A percentile compares a stretch with the other conserved stretches of the same genome.
Conservation (phyloP, 2,329 filamentous ascomycete species). For the Salinomyces thailandicus region DNA sequence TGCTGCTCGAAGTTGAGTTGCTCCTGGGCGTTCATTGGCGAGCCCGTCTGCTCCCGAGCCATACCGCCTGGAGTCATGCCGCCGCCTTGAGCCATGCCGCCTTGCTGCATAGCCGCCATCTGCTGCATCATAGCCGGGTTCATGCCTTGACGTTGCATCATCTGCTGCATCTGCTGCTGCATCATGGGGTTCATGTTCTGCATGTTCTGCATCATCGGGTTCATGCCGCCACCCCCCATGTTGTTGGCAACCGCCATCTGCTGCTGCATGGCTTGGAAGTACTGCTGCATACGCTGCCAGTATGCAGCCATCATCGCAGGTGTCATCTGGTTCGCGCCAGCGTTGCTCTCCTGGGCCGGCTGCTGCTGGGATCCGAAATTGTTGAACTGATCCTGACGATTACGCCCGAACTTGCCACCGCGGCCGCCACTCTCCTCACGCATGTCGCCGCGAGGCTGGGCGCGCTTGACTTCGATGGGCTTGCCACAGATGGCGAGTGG, state of each 20-base stretch:
- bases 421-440: constrained; percentile 66
- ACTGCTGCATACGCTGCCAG: constrained; percentile 97
- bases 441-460: constrained; percentile 88
- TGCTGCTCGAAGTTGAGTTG: constrained; percentile 68
- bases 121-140: constrained; percentile 45
- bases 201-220: constrained; percentile 16
- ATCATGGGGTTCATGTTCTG: constrained; percentile 51
- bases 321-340: constrained; percentile 58
- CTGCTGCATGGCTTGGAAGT: constrained; percentile 58
- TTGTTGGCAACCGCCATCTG: constrained; percentile 31
- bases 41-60: constrained; percentile 5
- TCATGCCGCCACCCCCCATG: constrained; percentile 25
- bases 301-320: constrained; percentile 98
- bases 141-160: constrained; percentile 37
- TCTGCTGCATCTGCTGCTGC: constrained; percentile 31
- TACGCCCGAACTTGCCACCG: constrained; percentile 30
- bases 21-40: constrained; percentile 46
- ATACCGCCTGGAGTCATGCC: too few relatives aligned
- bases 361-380: constrained; percentile 15
- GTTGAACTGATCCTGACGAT: constrained; percentile 27
- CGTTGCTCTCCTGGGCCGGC: constrained; percentile 14
- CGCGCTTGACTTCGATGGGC: constrained; percentile 95
- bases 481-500: constrained; percentile 91
- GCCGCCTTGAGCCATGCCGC: constrained; percentile 23
- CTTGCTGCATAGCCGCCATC: constrained; percentile 38